phyloP scores from a whole-genome alignment of 2,329 filamentous ascomycete genomes.

The Neofusicoccum laricinum region DNA sequence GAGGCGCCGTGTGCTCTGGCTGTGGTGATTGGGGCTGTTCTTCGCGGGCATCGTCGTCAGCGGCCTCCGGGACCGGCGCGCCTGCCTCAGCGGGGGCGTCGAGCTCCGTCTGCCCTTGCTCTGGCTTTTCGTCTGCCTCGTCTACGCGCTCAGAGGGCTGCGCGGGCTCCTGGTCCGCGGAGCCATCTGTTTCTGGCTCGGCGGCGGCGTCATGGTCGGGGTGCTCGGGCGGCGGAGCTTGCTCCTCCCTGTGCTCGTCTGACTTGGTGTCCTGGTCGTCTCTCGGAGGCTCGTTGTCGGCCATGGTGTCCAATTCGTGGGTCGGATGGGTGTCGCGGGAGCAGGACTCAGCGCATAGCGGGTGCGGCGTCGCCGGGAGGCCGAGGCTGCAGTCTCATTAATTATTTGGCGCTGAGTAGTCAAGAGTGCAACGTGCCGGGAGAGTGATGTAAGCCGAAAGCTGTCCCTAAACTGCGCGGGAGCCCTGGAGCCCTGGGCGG shows the following conservation, averaged over 20 bases:
- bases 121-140: neutral
- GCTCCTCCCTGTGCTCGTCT: conserved; percentile 11
- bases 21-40: conserved; percentile 16
- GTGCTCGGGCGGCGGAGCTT: conserved; percentile 3
- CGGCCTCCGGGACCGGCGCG: conserved; percentile 18
- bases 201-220: neutral
- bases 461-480: neutral
- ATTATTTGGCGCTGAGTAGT: neutral
- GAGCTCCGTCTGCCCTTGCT: neutral
- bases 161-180: neutral
- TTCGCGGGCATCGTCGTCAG: conserved; percentile 19
- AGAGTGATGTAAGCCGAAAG: neutral
- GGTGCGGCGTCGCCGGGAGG: neutral
- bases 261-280: neutral
- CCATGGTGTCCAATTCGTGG: conserved; percentile 29
- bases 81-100: conserved; percentile 18
- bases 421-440: conserved; percentile 5
- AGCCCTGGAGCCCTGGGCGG: neutral
- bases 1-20: neutral
- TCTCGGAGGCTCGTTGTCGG: conserved; percentile 26
- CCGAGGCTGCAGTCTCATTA: neutral
- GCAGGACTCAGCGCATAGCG: conserved; percentile 14
- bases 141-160: neutral
- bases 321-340: conserved; percentile 7
- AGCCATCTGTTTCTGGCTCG: neutral